Evolutionary conservation across 192 early-diverging fungal species (phyloP).

Genomic region (Kappamyces sp.): DNA sequence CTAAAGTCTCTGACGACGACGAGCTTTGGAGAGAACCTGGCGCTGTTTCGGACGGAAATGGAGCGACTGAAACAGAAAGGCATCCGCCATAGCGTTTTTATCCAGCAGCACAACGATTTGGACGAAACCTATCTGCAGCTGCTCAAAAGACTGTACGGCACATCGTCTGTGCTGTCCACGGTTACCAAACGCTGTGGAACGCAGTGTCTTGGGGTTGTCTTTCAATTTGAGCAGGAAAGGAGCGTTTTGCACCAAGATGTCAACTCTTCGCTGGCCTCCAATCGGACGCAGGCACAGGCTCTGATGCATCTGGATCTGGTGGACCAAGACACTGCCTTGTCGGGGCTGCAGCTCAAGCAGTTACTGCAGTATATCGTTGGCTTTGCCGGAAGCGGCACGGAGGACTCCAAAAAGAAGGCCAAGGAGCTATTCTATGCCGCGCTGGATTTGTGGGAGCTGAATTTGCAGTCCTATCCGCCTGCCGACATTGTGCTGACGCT

Average conservation of each 20-base stretch:
- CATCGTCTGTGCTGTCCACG: constrained; percentile 1
- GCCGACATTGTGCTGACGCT: too few species aligned
- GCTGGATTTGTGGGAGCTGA: too few species aligned
- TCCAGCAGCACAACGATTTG: constrained; percentile 12
- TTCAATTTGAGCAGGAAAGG: constrained; percentile 22
- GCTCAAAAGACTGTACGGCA: constrained; percentile 20
- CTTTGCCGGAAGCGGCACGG: neutral
- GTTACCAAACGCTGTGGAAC: constrained; percentile 21
- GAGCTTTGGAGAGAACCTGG: neutral
- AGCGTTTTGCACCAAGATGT: constrained; percentile 22
- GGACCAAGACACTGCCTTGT: constrained; percentile 1
- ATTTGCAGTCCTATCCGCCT: too few species aligned
- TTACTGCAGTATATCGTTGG: neutral
- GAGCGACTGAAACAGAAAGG: constrained; percentile 1
- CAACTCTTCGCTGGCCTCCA: constrained; percentile 17
- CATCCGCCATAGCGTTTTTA: neutral
- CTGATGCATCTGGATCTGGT: constrained; percentile 22
- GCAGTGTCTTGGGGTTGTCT: constrained; percentile 23
- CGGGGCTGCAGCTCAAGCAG: neutral
- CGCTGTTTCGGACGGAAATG: neutral
- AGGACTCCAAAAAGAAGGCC: neutral
- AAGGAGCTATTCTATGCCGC: too few species aligned
- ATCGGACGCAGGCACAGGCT: constrained; percentile 18
- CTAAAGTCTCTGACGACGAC: neutral
- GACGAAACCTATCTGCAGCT: constrained; percentile 20